Percentiles rank a stretch among this genome's conserved stretches.
These are phyloP conservation scores for Casuarina glauca DNA, from an alignment of 306 rosid species.

Conservation along the genomic window DNA sequence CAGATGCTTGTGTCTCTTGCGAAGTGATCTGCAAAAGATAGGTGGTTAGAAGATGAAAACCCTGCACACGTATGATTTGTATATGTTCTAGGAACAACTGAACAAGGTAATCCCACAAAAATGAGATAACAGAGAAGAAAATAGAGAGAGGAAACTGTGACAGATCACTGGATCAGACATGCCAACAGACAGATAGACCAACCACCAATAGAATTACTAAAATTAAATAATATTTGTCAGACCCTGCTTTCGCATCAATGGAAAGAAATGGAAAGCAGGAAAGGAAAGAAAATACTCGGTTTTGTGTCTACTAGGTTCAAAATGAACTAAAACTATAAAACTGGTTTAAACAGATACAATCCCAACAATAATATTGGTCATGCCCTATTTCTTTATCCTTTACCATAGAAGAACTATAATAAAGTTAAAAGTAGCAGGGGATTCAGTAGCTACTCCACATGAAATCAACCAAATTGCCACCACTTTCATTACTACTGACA, in stretches of 20 bases:
- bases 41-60: slow-evolving; percentile 23
- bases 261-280: slow-evolving; percentile 2
- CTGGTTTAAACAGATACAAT: not conserved
- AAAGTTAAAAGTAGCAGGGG: not conserved
- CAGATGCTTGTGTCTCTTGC: slow-evolving; percentile 46
- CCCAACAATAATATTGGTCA: not conserved
- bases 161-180: not conserved
- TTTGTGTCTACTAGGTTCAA: not conserved
- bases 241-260: not conserved
- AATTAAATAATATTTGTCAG: not conserved
- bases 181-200: not conserved
- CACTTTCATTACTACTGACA: not conserved
- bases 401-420: not conserved
- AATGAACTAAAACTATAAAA: not conserved
- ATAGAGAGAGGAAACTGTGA: not conserved
- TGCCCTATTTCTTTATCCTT: not conserved
- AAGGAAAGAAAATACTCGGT: not conserved
- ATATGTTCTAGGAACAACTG: slow-evolving; percentile 2
- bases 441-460: not conserved
- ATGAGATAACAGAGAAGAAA: not conserved
- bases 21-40: slow-evolving; percentile 32
- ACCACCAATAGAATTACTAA: not conserved
- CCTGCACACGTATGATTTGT: not conserved
- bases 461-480: not conserved
- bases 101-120: not conserved